Evolutionary conservation across 164 flowering plant genomes (phyloP).

Genomic region (Echeveria elegans): DNA sequence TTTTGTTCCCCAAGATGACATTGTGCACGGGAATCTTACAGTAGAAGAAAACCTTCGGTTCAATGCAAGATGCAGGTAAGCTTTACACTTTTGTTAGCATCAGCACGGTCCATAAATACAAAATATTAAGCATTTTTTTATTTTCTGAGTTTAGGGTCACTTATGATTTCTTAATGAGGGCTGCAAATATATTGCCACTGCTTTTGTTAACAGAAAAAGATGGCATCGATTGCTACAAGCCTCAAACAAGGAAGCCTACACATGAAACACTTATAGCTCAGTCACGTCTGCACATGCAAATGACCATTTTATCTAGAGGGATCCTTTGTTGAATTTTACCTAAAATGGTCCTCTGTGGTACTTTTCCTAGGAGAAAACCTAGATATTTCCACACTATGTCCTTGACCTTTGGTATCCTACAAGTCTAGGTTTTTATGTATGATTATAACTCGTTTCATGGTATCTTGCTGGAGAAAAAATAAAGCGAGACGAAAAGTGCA

Average conservation of each 20-base stretch:
- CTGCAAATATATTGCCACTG: not conserved
- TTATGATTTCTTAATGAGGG: conserved; percentile 1
- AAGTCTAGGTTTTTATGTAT: too few species aligned
- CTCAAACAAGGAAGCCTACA: not conserved
- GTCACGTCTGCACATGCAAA: not conserved
- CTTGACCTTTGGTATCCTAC: too few species aligned
- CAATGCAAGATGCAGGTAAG: conserved; percentile 70
- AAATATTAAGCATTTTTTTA: not conserved
- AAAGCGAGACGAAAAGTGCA: too few species aligned
- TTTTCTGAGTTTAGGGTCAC: not conserved
- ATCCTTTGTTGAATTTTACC: not conserved
- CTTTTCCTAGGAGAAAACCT: not conserved
- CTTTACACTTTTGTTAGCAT: not conserved
- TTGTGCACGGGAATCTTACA: conserved; percentile 67
- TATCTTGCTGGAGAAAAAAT: not conserved
- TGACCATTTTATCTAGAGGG: not conserved
- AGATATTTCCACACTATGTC: not conserved
- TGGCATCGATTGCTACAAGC: not conserved
- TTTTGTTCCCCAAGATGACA: conserved; percentile 80
- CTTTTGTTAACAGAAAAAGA: not conserved
- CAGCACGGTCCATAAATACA: not conserved
- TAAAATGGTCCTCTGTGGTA: not conserved
- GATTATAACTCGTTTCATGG: not conserved
- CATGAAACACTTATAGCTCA: not conserved
- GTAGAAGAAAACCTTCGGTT: conserved; percentile 71